Evolutionary conservation across 73 alveolate genomes (phyloP), one percentile per base, ranked within the genome.

Genomic region (Paramecium sexaurelia): DNA sequence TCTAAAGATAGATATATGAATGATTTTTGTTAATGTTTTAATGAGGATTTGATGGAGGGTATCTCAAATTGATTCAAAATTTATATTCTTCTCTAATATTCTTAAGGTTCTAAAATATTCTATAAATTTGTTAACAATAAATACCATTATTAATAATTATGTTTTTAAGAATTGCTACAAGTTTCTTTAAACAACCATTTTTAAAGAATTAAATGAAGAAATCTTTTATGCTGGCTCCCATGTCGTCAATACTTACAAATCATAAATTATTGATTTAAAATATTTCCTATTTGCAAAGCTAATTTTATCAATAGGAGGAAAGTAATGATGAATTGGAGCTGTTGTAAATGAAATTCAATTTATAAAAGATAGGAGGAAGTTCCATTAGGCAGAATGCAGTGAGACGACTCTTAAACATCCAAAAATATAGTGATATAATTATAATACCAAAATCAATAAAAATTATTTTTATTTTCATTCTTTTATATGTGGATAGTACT

Each of bases 351-450:
- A 61, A 29, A 61, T 61, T 61, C 43, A 61, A 61, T 29, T 61
- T 51, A 51, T 51, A 51, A 51, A 17, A 61, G 83, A 61, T 29
- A 29, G 43, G 45, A 61, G 24, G 83, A 61, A 61, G 83, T 24
- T 15, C 83, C 83, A 61, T 41, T 61, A 61, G 26, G 83, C 83
- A 61, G 83, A 61, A 61, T 61, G 83, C 67, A 51, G 67, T 51
- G 67, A 51, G 67, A 51, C 67, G 67, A 51, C 67, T 51, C 67
- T 17, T 1, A 17, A n/a, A n/a, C 29, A n/a, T 20, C 33, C 27
- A 51, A 17, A 0, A 19, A 51, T 7, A 51, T 17, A 4, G 67
- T 51, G 67, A 51, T 17, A n/a, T 17, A 17, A 51, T 51, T 51
- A 51, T 6, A 4, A 51, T 51, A 51, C 67, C 67, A 51, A 51